Percentiles rank a stretch among this genome's conserved stretches.
Conservation (phyloP, 768 basidiomycete species). For the Mycena venus region DNA sequence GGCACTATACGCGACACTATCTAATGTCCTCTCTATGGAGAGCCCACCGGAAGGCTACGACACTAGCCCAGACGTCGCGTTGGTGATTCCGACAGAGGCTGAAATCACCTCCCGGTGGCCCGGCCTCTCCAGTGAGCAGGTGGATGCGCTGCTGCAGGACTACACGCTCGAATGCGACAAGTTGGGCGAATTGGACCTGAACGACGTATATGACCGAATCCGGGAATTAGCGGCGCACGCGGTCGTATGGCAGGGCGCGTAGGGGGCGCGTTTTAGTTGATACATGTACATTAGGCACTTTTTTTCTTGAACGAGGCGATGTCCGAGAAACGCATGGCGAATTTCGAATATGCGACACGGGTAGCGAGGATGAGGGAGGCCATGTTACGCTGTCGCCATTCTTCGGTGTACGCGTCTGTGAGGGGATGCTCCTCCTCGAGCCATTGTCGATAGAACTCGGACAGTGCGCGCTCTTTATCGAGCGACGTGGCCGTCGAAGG, state of each 20-base stretch:
- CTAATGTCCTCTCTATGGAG: conserved; percentile 58
- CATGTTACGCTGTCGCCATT: conserved; percentile 77
- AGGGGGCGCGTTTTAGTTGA: conserved; percentile 14
- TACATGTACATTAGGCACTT: conserved; percentile 28
- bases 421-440: conserved; percentile 73
- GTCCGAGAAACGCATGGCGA: conserved; percentile 49
- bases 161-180: conserved; percentile 72
- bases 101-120: conserved; percentile 83
- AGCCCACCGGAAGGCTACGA: conserved; percentile 62
- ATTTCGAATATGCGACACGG: conserved; percentile 65
- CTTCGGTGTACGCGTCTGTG: conserved; percentile 70
- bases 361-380: conserved; percentile 69
- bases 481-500: conserved; percentile 62
- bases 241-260: conserved; percentile 50
- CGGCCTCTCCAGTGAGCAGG: conserved; percentile 75
- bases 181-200: conserved; percentile 70
- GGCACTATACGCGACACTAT: conserved; percentile 79
- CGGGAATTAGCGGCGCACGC: conserved; percentile 72
- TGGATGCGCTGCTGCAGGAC: conserved; percentile 70
- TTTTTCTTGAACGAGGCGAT: conserved; percentile 40
- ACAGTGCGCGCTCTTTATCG: conserved; percentile 77
- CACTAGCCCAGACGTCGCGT: conserved; percentile 69
- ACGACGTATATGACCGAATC: conserved; percentile 73
- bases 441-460: conserved; percentile 83
- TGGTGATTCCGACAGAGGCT: conserved; percentile 66